These are phyloP conservation scores for Bolboschoenus planiculmis DNA, from an alignment of 176 grass and related monocot species.

Conservation along the genomic window DNA sequence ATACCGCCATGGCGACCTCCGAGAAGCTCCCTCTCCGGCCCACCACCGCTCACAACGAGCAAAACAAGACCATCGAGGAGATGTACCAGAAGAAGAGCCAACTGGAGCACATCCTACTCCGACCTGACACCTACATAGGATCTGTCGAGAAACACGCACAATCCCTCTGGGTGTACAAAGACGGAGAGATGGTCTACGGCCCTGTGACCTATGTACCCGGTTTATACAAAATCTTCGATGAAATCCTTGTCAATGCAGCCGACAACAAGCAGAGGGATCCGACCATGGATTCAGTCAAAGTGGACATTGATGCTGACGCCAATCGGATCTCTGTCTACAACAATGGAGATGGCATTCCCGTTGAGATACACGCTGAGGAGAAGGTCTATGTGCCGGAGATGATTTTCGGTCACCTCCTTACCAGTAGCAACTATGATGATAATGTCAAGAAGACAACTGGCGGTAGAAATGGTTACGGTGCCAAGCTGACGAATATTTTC, in stretches of 20 bases:
- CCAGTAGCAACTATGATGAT: constrained; percentile 94
- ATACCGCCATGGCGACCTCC: background rate
- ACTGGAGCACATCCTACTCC: constrained; percentile 25
- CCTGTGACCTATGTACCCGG: constrained; percentile 71
- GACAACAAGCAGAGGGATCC: constrained; percentile 98
- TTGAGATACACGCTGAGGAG: constrained; percentile 91
- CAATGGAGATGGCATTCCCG: constrained; percentile 73
- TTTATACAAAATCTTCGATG: constrained; percentile 97
- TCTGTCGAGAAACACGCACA: constrained; percentile 21
- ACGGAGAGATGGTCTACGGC: constrained; percentile 46
- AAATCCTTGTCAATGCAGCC: constrained; percentile 94
- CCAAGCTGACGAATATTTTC: constrained; percentile 96
- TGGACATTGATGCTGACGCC: constrained; percentile 51
- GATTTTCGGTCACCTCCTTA: constrained; percentile 95
- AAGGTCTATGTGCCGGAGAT: constrained; percentile 83
- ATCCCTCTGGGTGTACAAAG: constrained; percentile 27
- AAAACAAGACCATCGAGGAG: constrained; percentile 22
- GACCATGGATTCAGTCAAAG: constrained; percentile 64
- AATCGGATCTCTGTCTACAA: constrained; percentile 75
- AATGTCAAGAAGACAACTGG: constrained; percentile 86
- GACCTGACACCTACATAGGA: constrained; percentile 20
- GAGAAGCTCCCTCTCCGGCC: background rate
- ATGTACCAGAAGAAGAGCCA: constrained; percentile 27
- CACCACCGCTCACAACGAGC: background rate
- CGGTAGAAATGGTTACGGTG: constrained; percentile 90